phyloP scores from a whole-genome alignment of 2,329 filamentous ascomycete species.

The Neocucurbitaria cava region DNA sequence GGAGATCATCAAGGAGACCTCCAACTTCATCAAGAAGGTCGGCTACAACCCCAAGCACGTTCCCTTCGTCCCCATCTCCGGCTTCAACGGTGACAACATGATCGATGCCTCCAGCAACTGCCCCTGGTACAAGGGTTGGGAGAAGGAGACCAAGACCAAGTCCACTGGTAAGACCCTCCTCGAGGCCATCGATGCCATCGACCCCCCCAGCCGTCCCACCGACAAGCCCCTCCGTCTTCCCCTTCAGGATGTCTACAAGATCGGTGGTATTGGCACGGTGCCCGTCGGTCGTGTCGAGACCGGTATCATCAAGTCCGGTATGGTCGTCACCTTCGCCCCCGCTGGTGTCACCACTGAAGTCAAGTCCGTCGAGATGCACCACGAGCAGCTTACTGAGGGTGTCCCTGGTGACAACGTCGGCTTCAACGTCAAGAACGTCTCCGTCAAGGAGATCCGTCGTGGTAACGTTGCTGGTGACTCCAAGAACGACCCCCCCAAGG shows the following conservation, averaged over 20 bases:
- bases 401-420: conserved; percentile 99
- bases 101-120: conserved; percentile 86
- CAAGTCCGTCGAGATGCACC: conserved; percentile 99
- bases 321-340: conserved; percentile 98
- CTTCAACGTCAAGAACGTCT: conserved; percentile 99
- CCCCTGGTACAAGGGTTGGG: conserved; percentile 99
- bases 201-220: conserved; percentile 88
- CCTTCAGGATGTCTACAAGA: conserved; percentile 99
- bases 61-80: conserved; percentile 99
- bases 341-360: conserved; percentile 99
- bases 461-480: conserved; percentile 99
- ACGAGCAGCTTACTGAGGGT: conserved; percentile 97
- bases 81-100: conserved; percentile 99
- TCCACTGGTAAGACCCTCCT: conserved; percentile 94
- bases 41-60: conserved; percentile 99
- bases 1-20: conserved; percentile 99
- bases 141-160: conserved; percentile 97
- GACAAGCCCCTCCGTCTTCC: conserved; percentile 99
- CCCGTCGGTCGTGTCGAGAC: conserved; percentile 99
- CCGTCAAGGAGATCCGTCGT: conserved; percentile 99
- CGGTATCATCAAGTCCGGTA: conserved; percentile 82
- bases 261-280: conserved; percentile 99
- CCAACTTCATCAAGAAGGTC: conserved; percentile 99
- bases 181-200: conserved; percentile 97
- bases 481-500: conserved; percentile 97